Evolutionary conservation across 225 moss, liverwort and hornwort genomes (phyloP), one percentile per base, ranked within the genome.

Genomic region (Polytrichum commune): DNA sequence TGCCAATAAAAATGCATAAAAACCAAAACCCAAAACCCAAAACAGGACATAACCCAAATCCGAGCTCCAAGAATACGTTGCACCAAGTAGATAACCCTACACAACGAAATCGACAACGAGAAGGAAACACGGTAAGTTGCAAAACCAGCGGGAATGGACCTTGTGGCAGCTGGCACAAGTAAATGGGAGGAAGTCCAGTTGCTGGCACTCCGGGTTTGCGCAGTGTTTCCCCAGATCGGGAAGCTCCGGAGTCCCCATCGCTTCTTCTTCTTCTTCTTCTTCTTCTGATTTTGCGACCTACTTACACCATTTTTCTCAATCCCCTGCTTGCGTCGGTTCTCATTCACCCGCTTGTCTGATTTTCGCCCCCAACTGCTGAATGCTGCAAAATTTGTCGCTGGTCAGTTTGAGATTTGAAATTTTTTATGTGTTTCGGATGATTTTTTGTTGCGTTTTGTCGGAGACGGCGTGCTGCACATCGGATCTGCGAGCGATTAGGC

Each of bases 141-240:
- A 53, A 53, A 71, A 64, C 63, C 27, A n/a, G 55, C 33, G 23
- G 26, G 58, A 18, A 7, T 60, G 63, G 53, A 92, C 94, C 89
- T 94, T 78, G 46, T 85, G 60, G 77, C 97, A 98, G 35, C 87
- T 88, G 74, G 89, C 82, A 77, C 97, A 98, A 18, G 85, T 87
- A 78, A 98, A 98, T 19, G 97, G 94, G 66, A 98, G 88, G 80
- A 98, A 98, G 67, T 98, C 97, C 68, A 98, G 88, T 54, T 92
- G 90, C 56, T 76, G 89, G 80, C 97, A 98, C 70, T 94, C 94
- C 2, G 55, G 66, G 8, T 81, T 79, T 3, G 80, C 73, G 76
- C 97, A 98, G 74, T 98, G 97, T 63, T 91, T 68, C 55, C 94
- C 97, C n/a, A 97, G 94, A 74, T 92, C 88, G 8, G 94, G 97